Evolutionary conservation across 106 monocot genomes (phyloP).

Genomic region (Cymbidium sinense): DNA sequence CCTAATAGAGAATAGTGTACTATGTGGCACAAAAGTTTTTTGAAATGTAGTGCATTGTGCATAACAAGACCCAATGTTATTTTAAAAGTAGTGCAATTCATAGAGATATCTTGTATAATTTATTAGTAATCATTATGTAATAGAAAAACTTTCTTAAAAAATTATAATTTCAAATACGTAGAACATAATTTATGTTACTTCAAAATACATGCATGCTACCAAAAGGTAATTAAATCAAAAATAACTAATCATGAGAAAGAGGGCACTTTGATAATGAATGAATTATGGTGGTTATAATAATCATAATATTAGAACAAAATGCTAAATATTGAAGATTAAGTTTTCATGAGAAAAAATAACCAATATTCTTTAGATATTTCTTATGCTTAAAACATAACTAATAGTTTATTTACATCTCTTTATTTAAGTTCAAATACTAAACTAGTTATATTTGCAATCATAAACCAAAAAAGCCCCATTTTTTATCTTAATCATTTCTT

Average conservation of each 20-base stretch:
- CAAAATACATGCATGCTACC: background rate
- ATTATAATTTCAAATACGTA: background rate
- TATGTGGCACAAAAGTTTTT: background rate
- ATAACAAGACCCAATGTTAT: background rate
- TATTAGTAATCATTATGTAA: background rate
- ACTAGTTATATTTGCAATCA: background rate
- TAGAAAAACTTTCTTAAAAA: background rate
- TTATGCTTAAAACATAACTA: background rate
- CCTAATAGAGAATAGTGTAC: background rate
- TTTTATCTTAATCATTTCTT: background rate
- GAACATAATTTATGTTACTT: background rate
- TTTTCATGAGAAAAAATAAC: background rate
- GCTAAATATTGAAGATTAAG: background rate
- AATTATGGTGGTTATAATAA: background rate
- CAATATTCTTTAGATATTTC: background rate
- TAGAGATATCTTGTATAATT: background rate
- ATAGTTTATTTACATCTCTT: background rate
- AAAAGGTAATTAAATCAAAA: background rate
- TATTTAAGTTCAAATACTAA: constrained; percentile 4
- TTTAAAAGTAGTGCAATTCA: background rate
- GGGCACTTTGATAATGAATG: background rate
- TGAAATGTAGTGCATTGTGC: background rate
- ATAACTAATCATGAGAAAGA: background rate
- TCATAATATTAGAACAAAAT: background rate
- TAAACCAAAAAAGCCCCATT: background rate